phyloP scores from a whole-genome alignment of 1,139 yeast genomes.

The Yamadazyma siamensis region DNA sequence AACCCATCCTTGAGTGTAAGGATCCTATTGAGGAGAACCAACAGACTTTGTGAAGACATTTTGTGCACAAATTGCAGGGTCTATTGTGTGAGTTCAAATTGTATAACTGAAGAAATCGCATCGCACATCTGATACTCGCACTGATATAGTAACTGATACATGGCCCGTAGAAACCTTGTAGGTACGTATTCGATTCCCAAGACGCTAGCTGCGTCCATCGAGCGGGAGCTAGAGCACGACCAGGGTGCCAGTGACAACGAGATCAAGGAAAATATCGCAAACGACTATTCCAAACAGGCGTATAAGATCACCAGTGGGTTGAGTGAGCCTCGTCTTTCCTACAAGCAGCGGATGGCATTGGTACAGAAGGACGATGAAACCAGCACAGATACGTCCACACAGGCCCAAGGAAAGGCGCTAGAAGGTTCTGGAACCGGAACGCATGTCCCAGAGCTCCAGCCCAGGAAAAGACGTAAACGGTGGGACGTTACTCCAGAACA shows the following conservation, averaged over 20 bases:
- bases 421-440: constrained; percentile 1
- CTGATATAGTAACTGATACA: no score
- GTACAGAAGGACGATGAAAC: background rate
- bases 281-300: constrained; percentile 10
- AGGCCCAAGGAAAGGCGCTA: background rate
- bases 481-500: constrained; percentile 39
- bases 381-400: background rate
- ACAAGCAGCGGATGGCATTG: constrained; percentile 8
- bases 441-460: background rate
- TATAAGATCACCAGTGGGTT: constrained; percentile 9
- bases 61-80: no score
- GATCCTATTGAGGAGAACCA: constrained; percentile 58
- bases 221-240: constrained; percentile 21
- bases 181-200: constrained; percentile 34
- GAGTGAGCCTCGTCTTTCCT: constrained; percentile 5
- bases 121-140: no score
- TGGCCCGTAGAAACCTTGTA: constrained; percentile 18
- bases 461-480: constrained; percentile 22
- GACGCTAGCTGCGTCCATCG: constrained; percentile 22
- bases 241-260: constrained; percentile 18
- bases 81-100: no score
- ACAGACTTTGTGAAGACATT: constrained; percentile 24
- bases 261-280: constrained; percentile 19
- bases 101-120: no score
- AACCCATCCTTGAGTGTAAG: constrained; percentile 67